Base-by-base conservation (phyloP, 495 filamentous ascomycete species). In the Penicillium paradoxum region DNA sequence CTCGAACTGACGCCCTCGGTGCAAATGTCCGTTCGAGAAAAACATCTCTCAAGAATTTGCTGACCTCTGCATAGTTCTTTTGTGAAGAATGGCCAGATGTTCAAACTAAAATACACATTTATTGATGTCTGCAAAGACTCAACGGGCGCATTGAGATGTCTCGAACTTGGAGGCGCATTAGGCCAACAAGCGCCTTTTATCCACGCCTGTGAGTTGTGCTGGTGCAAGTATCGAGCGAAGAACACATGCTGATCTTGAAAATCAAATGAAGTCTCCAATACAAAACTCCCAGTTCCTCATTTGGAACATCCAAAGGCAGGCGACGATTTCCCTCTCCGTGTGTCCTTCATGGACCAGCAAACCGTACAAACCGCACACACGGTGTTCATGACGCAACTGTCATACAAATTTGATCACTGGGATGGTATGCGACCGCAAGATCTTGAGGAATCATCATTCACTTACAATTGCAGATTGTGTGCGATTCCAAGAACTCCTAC, bases 311-410 rank as follows among this genome's bases (percentile, higher is more conserved):
- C 74, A 0, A 74, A 69, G 53, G 54, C 66, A 10, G 54, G 56
- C 11, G 51, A 64, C 18, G 71, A 75, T 18, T 63, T 57, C 6
- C 64, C 72, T 10, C 65, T 73, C 1, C 65, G 70, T 34, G 64
- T 77, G 4, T 72, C 72, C 4, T 77, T 77, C 42, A 61, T 77
- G 21, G 73, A 77, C 11, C 67, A 75, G 36, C 74, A 77, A 50
- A 74, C 73, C 29, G 63, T 77, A 0, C 73, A 75, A 38, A 66
- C 71, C 4, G 69, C 66, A 1, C 63, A 67, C 18, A 71, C 71
- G 11, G 55, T 73, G 13, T 77, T 77, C 43, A 64, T 64, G 49
- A 72, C 74, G 14, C 73, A 75, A 44, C 49, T 75, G 24, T 69
- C 73, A 14, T 77, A 77, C 55, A 72, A 63, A 32, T 77, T 77